A percentile compares a stretch with the other conserved stretches of the same genome.
Conservation (phyloP, 202 grass and related monocot species). For the Brachypodium distachyon region DNA sequence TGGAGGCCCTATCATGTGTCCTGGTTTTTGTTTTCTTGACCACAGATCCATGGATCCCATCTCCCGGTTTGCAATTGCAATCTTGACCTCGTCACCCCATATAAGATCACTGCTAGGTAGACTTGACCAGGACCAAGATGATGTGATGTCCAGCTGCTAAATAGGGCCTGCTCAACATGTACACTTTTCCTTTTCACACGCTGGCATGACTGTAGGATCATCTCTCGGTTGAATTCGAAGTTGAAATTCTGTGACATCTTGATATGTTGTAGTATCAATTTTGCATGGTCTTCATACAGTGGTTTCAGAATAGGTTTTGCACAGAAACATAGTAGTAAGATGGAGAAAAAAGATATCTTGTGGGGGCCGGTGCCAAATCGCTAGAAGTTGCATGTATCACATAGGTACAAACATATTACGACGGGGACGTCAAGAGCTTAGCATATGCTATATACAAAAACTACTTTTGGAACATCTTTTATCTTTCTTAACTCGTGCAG, state of each 20-base stretch:
- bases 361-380: neutral
- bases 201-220: too few relatives aligned
- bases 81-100: slow-evolving; percentile 23
- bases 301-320: too few relatives aligned
- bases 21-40: neutral
- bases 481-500: neutral
- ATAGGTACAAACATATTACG: neutral
- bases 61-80: neutral
- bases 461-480: neutral
- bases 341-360: too few relatives aligned
- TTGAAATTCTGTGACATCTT: too few relatives aligned
- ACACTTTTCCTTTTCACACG: too few relatives aligned
- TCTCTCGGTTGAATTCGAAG: too few relatives aligned
- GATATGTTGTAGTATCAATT: too few relatives aligned
- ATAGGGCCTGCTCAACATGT: too few relatives aligned
- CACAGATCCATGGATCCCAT: neutral
- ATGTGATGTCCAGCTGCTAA: neutral
- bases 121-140: slow-evolving; percentile 12
- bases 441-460: slow-evolving; percentile 10
- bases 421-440: neutral
- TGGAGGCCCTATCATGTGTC: neutral
- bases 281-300: too few relatives aligned
- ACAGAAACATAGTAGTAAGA: too few relatives aligned
- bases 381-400: neutral
- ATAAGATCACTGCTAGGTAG: neutral